A percentile compares a stretch with the other conserved stretches of the same genome.
Conservation (phyloP, 2,329 filamentous ascomycete genomes). For the Trichophyton rubrum region DNA sequence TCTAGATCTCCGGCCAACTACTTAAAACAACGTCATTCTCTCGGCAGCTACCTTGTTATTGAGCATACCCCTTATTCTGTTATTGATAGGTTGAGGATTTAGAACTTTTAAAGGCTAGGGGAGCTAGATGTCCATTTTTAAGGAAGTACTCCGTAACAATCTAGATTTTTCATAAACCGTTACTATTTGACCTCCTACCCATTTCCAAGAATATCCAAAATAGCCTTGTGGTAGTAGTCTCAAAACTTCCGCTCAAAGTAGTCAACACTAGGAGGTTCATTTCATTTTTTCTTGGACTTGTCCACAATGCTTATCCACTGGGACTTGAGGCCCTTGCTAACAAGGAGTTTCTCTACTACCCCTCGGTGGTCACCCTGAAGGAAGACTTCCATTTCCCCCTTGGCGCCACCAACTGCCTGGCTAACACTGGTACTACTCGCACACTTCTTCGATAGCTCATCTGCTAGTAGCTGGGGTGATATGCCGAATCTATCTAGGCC, state of each 20-base stretch:
- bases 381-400: slow-evolving; percentile 53
- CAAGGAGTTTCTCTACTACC: slow-evolving; percentile 47
- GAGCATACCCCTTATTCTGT: too few species aligned
- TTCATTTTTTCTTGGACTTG: slow-evolving; percentile 51
- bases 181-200: background rate
- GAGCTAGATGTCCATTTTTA: too few species aligned
- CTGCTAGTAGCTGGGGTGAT: slow-evolving; percentile 46
- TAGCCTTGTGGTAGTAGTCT: too few species aligned
- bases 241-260: background rate
- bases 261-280: background rate
- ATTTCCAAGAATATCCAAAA: too few species aligned
- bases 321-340: slow-evolving; percentile 45
- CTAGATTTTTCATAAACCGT: background rate
- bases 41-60: too few species aligned
- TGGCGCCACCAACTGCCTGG: slow-evolving; percentile 49
- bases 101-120: too few species aligned
- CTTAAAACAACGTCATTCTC: too few species aligned
- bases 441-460: slow-evolving; percentile 55
- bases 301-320: slow-evolving; percentile 54
- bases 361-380: slow-evolving; percentile 55
- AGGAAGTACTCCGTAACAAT: too few species aligned
- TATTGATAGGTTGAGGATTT: too few species aligned
- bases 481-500: slow-evolving; percentile 52
- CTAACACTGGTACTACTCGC: slow-evolving; percentile 55
- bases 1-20: background rate